Evolutionary conservation across 805 yeast species (phyloP), one percentile per base, ranked within the genome.

Genomic region (Zygosaccharomyces bailii): DNA sequence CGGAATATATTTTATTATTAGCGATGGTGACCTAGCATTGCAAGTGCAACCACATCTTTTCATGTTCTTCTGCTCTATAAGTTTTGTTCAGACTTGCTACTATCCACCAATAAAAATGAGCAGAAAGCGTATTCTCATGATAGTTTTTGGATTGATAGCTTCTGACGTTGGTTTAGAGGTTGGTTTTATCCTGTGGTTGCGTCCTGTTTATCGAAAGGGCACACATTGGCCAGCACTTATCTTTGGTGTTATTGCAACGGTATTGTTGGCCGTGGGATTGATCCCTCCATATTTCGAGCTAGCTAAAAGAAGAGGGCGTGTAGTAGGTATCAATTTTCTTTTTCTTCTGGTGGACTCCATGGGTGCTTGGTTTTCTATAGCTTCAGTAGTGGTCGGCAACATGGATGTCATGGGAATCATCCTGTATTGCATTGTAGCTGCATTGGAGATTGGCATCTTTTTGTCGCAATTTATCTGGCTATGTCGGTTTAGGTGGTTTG

Each of bases 221-320:
- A 61, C 55, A 10, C 67, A 67, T 18, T 87, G 96, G 95, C 96
- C 97, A 2, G 72, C 80, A 54, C 64, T 88, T 25, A 72, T 90
- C 23, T 76, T 89, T 54, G 97, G 97, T 10, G 76, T 86, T 21
- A 49, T 87, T 13, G 96, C 97, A 0, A 79, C 93, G 1, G 70
- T 90, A 0, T 60, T 86, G 14, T 68, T 91, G 6, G 93, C 85
- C 0, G 59, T 75, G 2, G 98, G 98, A 0, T 71, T 91, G 27
- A 51, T 91, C 0, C 97, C 97, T 0, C 96, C 97, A 4, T 91
- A 90, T 61, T 80, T 79, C 54, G 97, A 91, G 61, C 67, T 91
- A 19, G 75, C 80, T 24, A 86, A 87, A 57, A 73, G 96, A 51
- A 64, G 78, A 41, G 97, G 97, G 1, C 68, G 84, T 27, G 97